These are phyloP conservation scores for Mycena amicta DNA, from an alignment of 768 basidiomycete species.

Conservation along the genomic window DNA sequence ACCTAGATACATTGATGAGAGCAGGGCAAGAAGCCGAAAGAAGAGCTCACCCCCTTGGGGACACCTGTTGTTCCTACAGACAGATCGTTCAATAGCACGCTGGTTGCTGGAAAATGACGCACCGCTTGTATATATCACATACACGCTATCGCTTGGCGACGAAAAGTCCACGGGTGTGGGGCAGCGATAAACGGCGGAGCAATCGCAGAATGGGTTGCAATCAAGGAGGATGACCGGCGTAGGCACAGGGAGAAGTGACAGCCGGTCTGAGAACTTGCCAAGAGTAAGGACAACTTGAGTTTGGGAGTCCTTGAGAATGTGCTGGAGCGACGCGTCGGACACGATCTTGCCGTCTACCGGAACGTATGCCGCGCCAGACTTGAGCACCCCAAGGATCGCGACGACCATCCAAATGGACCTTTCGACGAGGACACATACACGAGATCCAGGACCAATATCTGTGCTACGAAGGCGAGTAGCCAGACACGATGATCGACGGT, in stretches of 20 bases:
- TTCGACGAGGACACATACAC: slow-evolving; percentile 57
- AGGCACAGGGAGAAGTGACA: slow-evolving; percentile 27
- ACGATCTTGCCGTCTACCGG: slow-evolving; percentile 61
- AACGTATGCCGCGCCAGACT: slow-evolving; percentile 61
- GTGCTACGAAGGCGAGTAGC: slow-evolving; percentile 44
- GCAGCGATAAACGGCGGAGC: slow-evolving; percentile 30
- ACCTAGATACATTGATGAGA: slow-evolving; percentile 27
- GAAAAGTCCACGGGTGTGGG: slow-evolving; percentile 41
- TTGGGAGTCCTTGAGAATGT: slow-evolving; percentile 52
- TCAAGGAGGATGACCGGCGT: slow-evolving; percentile 34
- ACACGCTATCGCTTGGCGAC: slow-evolving; percentile 46
- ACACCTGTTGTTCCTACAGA: slow-evolving; percentile 52
- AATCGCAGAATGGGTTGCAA: slow-evolving; percentile 28
- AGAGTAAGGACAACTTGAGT: slow-evolving; percentile 46
- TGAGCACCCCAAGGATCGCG: slow-evolving; percentile 56
- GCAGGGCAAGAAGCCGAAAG: neutral
- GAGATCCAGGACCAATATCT: slow-evolving; percentile 49
- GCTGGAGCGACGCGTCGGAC: slow-evolving; percentile 54
- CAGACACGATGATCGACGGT: slow-evolving; percentile 49
- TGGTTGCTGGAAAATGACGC: slow-evolving; percentile 21
- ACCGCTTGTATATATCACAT: slow-evolving; percentile 68
- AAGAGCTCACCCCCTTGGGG: slow-evolving; percentile 48
- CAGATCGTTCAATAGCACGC: slow-evolving; percentile 2
- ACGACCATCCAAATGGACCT: slow-evolving; percentile 56
- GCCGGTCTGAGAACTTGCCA: slow-evolving; percentile 41